Evolutionary conservation across 1,284 basidiomycete genomes (phyloP).

Genomic region (Boletus semigastroideus): DNA sequence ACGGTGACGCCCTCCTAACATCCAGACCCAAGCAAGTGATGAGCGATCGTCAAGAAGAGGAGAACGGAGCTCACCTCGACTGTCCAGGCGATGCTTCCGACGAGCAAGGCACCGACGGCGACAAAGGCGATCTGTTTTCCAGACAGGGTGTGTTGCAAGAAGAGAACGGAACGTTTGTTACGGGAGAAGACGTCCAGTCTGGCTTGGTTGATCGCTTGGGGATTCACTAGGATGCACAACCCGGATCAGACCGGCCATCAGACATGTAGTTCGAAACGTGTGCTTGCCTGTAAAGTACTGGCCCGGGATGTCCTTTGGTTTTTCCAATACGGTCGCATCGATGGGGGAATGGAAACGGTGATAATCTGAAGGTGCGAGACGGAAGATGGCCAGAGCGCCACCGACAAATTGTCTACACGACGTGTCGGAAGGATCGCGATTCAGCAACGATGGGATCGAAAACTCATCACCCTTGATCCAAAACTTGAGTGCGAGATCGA

Average conservation of each 20-base stretch:
- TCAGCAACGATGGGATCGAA: conserved; percentile 60
- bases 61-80: conserved; percentile 31
- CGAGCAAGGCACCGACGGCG: conserved; percentile 66
- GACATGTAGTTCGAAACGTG: not conserved
- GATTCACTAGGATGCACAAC: conserved; percentile 63
- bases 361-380: conserved; percentile 81
- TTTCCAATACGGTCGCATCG: conserved; percentile 51
- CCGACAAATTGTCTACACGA: conserved; percentile 44
- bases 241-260: conserved; percentile 3
- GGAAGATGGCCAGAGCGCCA: conserved; percentile 64
- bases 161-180: conserved; percentile 64
- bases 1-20: conserved; percentile 35
- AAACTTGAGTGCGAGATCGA: conserved; percentile 62
- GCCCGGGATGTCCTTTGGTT: conserved; percentile 51
- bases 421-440: conserved; percentile 39
- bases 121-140: conserved; percentile 53
- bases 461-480: conserved; percentile 83
- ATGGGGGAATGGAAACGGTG: conserved; percentile 84
- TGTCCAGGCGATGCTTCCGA: conserved; percentile 55
- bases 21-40: conserved; percentile 18
- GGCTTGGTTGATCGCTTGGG: conserved; percentile 75
- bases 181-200: conserved; percentile 74
- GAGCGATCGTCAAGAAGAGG: not conserved
- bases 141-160: conserved; percentile 46
- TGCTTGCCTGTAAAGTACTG: conserved; percentile 57